Evolutionary conservation across 2,329 filamentous ascomycete species (phyloP).

Genomic region (Massarina eburnea): DNA sequence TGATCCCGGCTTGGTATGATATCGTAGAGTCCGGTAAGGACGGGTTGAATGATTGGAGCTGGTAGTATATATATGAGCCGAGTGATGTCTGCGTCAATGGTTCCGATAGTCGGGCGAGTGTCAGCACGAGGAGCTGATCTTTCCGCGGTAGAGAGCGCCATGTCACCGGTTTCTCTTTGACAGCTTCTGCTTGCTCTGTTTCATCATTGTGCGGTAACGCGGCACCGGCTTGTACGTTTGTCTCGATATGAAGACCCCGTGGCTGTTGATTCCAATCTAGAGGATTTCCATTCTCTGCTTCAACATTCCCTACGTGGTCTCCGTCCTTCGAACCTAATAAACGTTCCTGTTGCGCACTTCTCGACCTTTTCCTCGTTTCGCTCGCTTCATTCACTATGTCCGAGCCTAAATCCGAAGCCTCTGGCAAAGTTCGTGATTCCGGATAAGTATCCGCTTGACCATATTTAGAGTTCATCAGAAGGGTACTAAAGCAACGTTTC

Average conservation of each 20-base stretch:
- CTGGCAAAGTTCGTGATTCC: background rate
- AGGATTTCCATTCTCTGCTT: background rate
- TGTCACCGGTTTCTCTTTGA: constrained; percentile 55
- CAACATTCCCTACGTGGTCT: background rate
- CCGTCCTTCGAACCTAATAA: background rate
- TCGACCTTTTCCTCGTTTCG: background rate
- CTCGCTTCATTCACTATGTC: background rate
- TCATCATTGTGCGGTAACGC: constrained; percentile 20
- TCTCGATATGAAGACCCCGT: constrained; percentile 16
- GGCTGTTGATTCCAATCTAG: constrained; percentile 1
- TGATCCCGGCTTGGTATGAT: constrained; percentile 72
- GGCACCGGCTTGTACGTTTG: constrained; percentile 18
- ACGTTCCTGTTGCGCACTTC: background rate
- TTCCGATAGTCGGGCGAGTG: constrained; percentile 76
- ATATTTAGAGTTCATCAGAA: constrained; percentile 4
- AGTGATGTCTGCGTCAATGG: constrained; percentile 72
- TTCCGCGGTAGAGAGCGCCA: constrained; percentile 77
- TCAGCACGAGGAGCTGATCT: constrained; percentile 74
- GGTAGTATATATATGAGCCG: constrained; percentile 79
- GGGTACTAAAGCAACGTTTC: background rate
- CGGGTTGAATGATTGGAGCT: constrained; percentile 76
- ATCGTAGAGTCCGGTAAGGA: constrained; percentile 63
- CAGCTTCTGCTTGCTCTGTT: constrained; percentile 22
- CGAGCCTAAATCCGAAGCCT: background rate
- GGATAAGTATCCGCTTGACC: constrained; percentile 1